Percentiles rank a stretch among this genome's conserved stretches.
These are phyloP conservation scores for Syncephalis plumigaleata DNA, from an alignment of 371 early-diverging fungal genomes.

Conservation along the genomic window DNA sequence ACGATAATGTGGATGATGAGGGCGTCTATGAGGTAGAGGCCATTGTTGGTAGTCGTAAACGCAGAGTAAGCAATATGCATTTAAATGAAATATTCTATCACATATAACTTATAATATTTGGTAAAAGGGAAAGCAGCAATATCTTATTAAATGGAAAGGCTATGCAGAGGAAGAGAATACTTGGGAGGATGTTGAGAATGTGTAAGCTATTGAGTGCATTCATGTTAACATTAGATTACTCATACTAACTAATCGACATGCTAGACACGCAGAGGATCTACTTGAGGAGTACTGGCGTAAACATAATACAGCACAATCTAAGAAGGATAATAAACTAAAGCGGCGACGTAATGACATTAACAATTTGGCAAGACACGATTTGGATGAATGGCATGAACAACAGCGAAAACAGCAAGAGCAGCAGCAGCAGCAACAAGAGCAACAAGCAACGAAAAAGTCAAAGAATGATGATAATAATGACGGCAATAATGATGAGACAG, in stretches of 20 bases:
- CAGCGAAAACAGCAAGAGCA: too few relatives aligned
- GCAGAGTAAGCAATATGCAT: not conserved
- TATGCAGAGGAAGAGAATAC: slow-evolving; percentile 16
- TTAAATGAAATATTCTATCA: not conserved
- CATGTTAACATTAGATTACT: not conserved
- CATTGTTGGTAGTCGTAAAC: slow-evolving; percentile 10
- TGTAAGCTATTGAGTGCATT: slow-evolving; percentile 12
- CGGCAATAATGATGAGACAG: too few relatives aligned
- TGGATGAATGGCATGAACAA: too few relatives aligned
- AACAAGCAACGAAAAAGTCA: too few relatives aligned
- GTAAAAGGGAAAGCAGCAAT: slow-evolving; percentile 7
- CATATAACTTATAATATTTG: not conserved
- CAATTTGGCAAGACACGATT: too few relatives aligned
- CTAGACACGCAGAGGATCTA: slow-evolving; percentile 5
- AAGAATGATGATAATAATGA: too few relatives aligned
- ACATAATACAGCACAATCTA: too few relatives aligned
- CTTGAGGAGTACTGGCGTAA: too few relatives aligned
- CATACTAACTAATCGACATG: not conserved
- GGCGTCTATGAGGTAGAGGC: slow-evolving; percentile 19
- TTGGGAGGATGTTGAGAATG: slow-evolving; percentile 18
- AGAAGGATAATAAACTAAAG: too few relatives aligned
- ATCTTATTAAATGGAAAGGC: slow-evolving; percentile 21
- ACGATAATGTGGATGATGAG: slow-evolving; percentile 1
- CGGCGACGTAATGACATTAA: too few relatives aligned
- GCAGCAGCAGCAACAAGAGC: too few relatives aligned